A percentile compares a stretch with the other conserved stretches of the same genome.
These are phyloP conservation scores for Crucibulum cyathiforme DNA, from an alignment of 1,284 basidiomycete species.

Conservation along the genomic window DNA sequence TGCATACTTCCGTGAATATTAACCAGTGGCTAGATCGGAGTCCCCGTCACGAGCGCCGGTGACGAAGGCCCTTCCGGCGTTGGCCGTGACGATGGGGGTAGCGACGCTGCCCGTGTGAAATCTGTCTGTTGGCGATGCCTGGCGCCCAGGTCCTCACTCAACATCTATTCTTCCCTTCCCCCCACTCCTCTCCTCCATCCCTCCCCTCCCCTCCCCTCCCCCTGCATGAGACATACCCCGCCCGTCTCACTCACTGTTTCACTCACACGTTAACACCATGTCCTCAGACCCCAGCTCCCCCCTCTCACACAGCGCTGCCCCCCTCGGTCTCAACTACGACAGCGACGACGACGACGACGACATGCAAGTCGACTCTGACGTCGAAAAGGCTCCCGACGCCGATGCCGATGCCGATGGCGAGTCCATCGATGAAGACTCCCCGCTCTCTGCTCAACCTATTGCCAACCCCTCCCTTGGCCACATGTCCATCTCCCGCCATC, in stretches of 20 bases:
- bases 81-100: constrained; percentile 66
- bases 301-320: constrained; percentile 24
- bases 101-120: constrained; percentile 74
- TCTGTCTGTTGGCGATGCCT: constrained; percentile 68
- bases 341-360: constrained; percentile 54
- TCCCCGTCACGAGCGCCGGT: constrained; percentile 60
- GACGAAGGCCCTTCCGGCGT: constrained; percentile 74
- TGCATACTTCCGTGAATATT: no score
- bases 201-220: constrained; percentile 34
- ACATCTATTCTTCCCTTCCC: constrained; percentile 43
- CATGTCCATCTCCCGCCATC: constrained; percentile 28
- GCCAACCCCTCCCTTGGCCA: constrained; percentile 22
- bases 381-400: constrained; percentile 44
- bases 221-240: constrained; percentile 30
- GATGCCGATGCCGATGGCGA: constrained; percentile 56
- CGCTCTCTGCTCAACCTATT: constrained; percentile 20
- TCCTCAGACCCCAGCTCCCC: constrained; percentile 15
- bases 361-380: constrained; percentile 55
- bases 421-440: constrained; percentile 57
- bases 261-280: constrained; percentile 36
- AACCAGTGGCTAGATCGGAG: constrained; percentile 40
- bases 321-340: constrained; percentile 52
- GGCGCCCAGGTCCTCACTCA: constrained; percentile 49
- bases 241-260: constrained; percentile 34
- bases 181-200: constrained; percentile 37